Percentiles rank a stretch among this genome's conserved stretches.
phyloP scores from a whole-genome alignment of 192 early-diverging fungal species.

The Coemansia sp. region DNA sequence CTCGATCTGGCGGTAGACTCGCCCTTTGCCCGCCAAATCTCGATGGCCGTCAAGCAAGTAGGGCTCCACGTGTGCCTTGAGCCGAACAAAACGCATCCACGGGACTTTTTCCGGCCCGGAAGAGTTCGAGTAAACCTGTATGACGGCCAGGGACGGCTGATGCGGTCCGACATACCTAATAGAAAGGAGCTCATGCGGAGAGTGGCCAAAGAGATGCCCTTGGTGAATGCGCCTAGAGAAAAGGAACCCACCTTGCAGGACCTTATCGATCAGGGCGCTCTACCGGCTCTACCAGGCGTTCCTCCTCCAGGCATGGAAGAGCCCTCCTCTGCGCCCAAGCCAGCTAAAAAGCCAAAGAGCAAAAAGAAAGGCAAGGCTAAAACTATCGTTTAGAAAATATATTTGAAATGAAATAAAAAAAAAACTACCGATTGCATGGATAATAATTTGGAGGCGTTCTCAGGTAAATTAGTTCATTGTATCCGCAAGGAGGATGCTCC shows the following conservation, averaged over 20 bases:
- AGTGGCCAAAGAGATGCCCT: constrained; percentile 28
- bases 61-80: constrained; percentile 65
- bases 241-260: constrained; percentile 48
- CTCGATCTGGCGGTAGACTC: constrained; percentile 54
- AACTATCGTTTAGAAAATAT: constrained; percentile 13
- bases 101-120: constrained; percentile 69
- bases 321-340: no score
- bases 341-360: constrained; percentile 21
- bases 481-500: neutral
- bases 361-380: constrained; percentile 50
- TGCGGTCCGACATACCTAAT: constrained; percentile 49
- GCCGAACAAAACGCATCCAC: constrained; percentile 64
- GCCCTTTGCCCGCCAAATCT: constrained; percentile 64
- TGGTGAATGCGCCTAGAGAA: constrained; percentile 27
- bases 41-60: constrained; percentile 59
- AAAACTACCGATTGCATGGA: constrained; percentile 33
- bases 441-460: constrained; percentile 26
- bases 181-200: constrained; percentile 49
- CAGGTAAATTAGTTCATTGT: constrained; percentile 34
- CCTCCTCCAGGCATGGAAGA: constrained; percentile 6
- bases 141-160: constrained; percentile 42
- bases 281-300: constrained; percentile 42
- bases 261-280: constrained; percentile 41
- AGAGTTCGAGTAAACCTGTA: constrained; percentile 65
- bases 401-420: neutral